Percentiles rank a stretch among this genome's conserved stretches.
These are phyloP conservation scores for Paramecium caudatum DNA, from an alignment of 73 alveolate genomes.

Conservation along the genomic window DNA sequence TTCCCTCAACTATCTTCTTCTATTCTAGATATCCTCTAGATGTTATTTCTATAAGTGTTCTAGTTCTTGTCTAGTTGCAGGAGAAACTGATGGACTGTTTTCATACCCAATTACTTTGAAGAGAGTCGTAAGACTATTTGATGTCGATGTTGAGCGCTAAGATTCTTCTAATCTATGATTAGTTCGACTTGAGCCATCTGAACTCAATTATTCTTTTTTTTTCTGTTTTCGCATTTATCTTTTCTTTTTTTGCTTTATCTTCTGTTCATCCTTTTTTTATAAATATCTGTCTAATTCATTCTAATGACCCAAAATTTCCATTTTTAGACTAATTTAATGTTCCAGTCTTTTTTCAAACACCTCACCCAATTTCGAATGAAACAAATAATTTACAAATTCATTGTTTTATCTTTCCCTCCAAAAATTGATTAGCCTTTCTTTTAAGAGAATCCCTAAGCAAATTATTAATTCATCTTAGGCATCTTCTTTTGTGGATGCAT, in stretches of 20 bases:
- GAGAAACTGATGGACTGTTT: constrained; percentile 27
- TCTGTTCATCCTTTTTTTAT: not conserved
- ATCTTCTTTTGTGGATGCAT: constrained; percentile 59
- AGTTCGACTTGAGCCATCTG: constrained; percentile 5
- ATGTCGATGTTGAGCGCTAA: not conserved
- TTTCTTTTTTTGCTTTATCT: constrained; percentile 1
- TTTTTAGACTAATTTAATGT: not conserved
- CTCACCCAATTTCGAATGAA: not conserved
- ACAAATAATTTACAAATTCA: not conserved
- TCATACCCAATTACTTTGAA: not conserved
- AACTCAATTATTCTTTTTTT: constrained; percentile 13
- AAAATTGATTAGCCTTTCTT: not conserved
- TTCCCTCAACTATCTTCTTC: constrained; percentile 52
- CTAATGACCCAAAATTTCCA: not conserved
- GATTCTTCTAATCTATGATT: not conserved
- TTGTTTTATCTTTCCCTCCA: not conserved
- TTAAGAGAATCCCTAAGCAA: not conserved
- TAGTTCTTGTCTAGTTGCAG: constrained; percentile 31
- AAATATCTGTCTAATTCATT: constrained; percentile 10
- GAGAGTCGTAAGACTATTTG: not conserved
- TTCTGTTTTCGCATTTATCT: not conserved
- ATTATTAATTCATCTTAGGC: constrained; percentile 47
- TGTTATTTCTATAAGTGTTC: not conserved
- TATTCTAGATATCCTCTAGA: not conserved
- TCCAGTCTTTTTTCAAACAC: not conserved